Conservation (phyloP, 2,329 filamentous ascomycete species). For the Cytospora schulzeri region DNA sequence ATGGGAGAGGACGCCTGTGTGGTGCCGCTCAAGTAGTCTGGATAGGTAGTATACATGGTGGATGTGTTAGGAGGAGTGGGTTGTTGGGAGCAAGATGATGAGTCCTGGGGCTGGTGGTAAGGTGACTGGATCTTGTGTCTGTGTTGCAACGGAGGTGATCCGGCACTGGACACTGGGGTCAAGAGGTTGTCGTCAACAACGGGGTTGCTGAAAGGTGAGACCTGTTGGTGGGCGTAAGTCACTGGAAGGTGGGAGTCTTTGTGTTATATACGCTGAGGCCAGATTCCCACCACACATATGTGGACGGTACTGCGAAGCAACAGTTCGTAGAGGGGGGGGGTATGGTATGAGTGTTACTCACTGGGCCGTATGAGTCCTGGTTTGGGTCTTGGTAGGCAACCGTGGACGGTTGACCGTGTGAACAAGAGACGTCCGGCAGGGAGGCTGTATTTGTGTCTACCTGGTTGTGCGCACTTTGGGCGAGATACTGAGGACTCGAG, state of each 20-base stretch:
- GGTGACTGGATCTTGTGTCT: slow-evolving; percentile 30
- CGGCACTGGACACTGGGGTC: slow-evolving; percentile 54
- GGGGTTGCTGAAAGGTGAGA: slow-evolving; percentile 42
- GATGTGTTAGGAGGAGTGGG: slow-evolving; percentile 52
- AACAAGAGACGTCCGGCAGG: slow-evolving; percentile 24
- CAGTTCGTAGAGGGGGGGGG: neutral
- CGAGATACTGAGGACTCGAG: slow-evolving; percentile 32
- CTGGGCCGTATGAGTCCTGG: slow-evolving; percentile 27
- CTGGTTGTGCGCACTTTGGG: slow-evolving; percentile 31
- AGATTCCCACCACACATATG: slow-evolving; percentile 1
- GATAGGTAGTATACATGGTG: slow-evolving; percentile 45
- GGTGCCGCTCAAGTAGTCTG: slow-evolving; percentile 46
- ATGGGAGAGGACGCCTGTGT: slow-evolving; percentile 51
- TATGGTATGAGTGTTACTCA: slow-evolving; percentile 16
- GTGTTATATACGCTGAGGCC: slow-evolving; percentile 1
- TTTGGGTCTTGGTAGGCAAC: slow-evolving; percentile 28
- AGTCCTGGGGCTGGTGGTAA: slow-evolving; percentile 42
- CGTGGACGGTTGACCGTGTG: slow-evolving; percentile 20
- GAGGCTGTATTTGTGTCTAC: slow-evolving; percentile 28
- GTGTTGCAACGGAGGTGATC: slow-evolving; percentile 51
- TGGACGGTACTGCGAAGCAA: neutral
- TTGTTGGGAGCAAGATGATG: slow-evolving; percentile 43
- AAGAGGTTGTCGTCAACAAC: slow-evolving; percentile 40
- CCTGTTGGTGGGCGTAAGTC: slow-evolving; percentile 31
- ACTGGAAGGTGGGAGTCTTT: neutral